Evolutionary conservation across 768 basidiomycete species (phyloP).

Genomic region (Lactifluus rugatus): DNA sequence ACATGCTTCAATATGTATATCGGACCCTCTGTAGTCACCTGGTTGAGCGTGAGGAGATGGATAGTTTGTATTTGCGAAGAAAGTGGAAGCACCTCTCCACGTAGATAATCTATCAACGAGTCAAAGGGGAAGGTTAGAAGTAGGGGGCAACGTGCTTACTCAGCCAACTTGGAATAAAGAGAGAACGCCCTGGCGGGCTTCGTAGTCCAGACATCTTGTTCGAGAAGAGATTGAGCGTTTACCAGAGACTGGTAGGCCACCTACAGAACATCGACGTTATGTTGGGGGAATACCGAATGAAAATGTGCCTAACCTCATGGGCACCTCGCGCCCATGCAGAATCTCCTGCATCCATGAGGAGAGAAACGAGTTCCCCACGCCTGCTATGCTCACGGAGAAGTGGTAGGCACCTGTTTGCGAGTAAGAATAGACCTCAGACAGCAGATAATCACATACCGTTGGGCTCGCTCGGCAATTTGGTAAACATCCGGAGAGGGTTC

Average conservation of each 20-base stretch:
- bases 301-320: conserved; percentile 44
- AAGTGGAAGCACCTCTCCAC: conserved; percentile 43
- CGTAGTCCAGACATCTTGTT: conserved; percentile 43
- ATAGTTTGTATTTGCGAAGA: background rate
- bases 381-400: conserved; percentile 52
- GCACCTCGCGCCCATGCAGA: conserved; percentile 65
- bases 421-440: background rate
- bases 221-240: conserved; percentile 48
- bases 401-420: conserved; percentile 42
- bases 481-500: conserved; percentile 54
- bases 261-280: conserved; percentile 26
- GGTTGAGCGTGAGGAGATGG: background rate
- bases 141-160: conserved; percentile 34
- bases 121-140: background rate
- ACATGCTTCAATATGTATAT: conserved; percentile 46
- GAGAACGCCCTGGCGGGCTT: conserved; percentile 41
- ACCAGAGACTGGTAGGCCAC: conserved; percentile 52
- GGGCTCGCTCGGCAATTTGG: conserved; percentile 61
- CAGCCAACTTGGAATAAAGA: conserved; percentile 48
- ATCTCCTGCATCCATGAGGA: conserved; percentile 59
- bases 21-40: conserved; percentile 49
- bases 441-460: conserved; percentile 32
- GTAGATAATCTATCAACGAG: conserved; percentile 39
- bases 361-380: conserved; percentile 49
- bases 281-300: background rate